Evolutionary conservation across 108 stramenopile genomes (phyloP).

Genomic region (Cyclotella choctawhatcheeana): DNA sequence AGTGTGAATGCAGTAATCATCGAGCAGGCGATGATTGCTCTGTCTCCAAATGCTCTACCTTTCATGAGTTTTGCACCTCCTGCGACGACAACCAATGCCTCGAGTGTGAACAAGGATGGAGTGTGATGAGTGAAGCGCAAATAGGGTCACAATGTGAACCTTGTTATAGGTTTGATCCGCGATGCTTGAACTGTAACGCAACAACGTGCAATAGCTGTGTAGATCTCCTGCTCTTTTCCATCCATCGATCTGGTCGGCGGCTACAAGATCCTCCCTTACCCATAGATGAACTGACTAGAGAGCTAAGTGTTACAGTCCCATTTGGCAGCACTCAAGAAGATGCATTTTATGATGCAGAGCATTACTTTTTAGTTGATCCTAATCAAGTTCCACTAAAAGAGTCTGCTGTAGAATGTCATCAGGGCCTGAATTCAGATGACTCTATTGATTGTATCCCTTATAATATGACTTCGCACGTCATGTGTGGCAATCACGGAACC

Average conservation of each 20-base stretch:
- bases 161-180: constrained; percentile 69
- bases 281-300: constrained; percentile 67
- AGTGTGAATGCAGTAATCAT: constrained; percentile 63
- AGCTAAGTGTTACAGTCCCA: constrained; percentile 67
- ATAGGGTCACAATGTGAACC: constrained; percentile 51
- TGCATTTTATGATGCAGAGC: constrained; percentile 74
- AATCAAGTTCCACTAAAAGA: constrained; percentile 35
- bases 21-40: constrained; percentile 72
- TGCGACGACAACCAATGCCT: constrained; percentile 62
- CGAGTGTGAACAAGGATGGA: constrained; percentile 66
- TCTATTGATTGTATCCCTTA: constrained; percentile 39
- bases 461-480: constrained; percentile 44
- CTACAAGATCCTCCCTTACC: constrained; percentile 66
- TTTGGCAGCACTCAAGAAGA: constrained; percentile 66
- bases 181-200: constrained; percentile 68
- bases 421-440: constrained; percentile 51
- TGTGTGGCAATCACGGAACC: constrained; percentile 73
- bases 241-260: constrained; percentile 71
- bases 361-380: constrained; percentile 50
- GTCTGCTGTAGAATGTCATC: constrained; percentile 56
- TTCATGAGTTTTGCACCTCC: constrained; percentile 54
- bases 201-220: constrained; percentile 62
- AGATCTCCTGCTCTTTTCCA: constrained; percentile 69
- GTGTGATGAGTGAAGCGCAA: constrained; percentile 27
- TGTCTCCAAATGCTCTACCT: constrained; percentile 38